Base-by-base conservation (phyloP, 2,329 filamentous ascomycete genomes). In the Trichoderma endophyticum region DNA sequence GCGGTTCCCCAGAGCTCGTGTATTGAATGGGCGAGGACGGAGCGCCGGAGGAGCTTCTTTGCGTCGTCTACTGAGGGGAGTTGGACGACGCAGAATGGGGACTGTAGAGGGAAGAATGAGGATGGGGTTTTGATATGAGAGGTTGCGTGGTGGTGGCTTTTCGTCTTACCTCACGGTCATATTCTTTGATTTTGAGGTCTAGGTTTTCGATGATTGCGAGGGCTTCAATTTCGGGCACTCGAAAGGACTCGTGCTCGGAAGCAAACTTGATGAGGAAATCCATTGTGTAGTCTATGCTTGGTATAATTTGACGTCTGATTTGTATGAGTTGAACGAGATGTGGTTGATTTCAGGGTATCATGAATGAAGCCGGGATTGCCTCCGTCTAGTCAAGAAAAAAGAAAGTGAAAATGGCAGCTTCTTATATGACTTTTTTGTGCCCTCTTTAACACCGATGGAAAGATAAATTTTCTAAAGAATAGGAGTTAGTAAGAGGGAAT, bases 181-280 rank as follows among this genome's bases (percentile, higher is more conserved):
- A 98, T 8, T 86, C 88, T n/a, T 95, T 76, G 73, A 98, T 87
- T 75, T 93, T 86, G 67, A 98, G 79, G 28, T 91, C 82, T 43
- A 96, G 84, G 11, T 86, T 86, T 71, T 90, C 88, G 6, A 95
- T 80, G 11, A 89, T 84, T 4, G 94, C 94, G 24, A 99, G 85
- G 28, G 96, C 91, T 78, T 95, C 85, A 15, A 97, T 88, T 81
- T 99, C 96, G 3, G 95, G 89, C 71, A 90, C 86, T 51, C 95
- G 92, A 80, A 99, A 99, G n/a, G 89, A 92, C 84, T 98, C 94
- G 81, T 98, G 95, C 72, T 88, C 86, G 82, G 98, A 96, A 59
- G 91, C 92, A 80, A 98, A 94, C 77, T 95, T 93, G 75, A 99
- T 90, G 73, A 99, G 87, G 79, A 93, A 98, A 74, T 97, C 89